These are phyloP conservation scores for Aristolochia contorta DNA, from an alignment of 164 flowering plant species.

Conservation along the genomic window DNA sequence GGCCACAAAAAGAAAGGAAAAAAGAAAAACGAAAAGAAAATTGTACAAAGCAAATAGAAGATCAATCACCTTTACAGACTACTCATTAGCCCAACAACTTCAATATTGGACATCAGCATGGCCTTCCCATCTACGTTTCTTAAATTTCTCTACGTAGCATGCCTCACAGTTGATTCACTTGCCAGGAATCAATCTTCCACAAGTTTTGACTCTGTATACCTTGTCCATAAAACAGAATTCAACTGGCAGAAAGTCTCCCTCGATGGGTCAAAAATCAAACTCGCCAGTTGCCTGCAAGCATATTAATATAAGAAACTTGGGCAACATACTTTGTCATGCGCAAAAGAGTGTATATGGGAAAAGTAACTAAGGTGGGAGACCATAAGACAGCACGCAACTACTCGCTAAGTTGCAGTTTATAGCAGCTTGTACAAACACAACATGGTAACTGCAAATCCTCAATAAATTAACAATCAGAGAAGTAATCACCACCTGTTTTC, in stretches of 20 bases:
- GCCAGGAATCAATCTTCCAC: not conserved
- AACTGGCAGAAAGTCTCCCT: not conserved
- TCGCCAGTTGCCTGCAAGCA: slow-evolving; percentile 71
- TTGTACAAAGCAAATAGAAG: not conserved
- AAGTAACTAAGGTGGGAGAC: not conserved
- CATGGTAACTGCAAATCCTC: not conserved
- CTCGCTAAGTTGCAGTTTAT: too few species aligned
- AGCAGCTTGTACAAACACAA: not conserved
- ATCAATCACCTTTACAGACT: not conserved
- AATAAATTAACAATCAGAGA: not conserved
- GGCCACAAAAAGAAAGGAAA: not conserved
- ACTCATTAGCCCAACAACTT: not conserved
- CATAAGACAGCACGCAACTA: too few species aligned
- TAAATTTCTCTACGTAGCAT: not conserved
- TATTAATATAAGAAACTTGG: not conserved
- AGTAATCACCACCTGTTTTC: too few species aligned
- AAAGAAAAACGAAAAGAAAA: not conserved
- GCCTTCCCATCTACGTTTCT: not conserved
- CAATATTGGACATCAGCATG: not conserved
- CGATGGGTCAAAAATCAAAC: slow-evolving; percentile 56
- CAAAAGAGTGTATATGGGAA: not conserved
- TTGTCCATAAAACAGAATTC: not conserved
- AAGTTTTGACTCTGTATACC: not conserved
- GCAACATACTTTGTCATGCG: not conserved
- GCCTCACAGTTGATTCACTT: not conserved